Conservation (phyloP, 352 stramenopile species). For the Thraustochytrium striatum region DNA sequence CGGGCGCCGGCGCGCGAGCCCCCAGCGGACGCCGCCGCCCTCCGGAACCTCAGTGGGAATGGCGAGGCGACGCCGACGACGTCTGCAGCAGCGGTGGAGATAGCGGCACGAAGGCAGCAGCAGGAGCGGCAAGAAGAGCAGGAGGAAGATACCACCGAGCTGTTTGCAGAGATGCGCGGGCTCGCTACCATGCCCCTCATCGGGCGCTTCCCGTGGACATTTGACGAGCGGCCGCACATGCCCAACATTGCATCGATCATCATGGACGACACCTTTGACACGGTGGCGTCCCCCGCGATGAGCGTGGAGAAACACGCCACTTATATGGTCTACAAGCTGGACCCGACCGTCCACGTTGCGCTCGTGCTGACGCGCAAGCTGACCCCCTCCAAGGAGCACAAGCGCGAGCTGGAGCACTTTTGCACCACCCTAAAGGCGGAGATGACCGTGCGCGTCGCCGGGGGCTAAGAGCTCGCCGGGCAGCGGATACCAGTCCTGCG, state of each 20-base stretch:
- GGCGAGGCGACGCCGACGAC: background rate
- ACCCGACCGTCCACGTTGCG: conserved; percentile 21
- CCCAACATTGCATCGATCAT: background rate
- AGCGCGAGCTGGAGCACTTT: background rate
- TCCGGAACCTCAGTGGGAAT: background rate
- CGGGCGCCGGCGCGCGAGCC: background rate
- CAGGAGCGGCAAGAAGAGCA: background rate
- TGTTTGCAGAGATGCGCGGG: background rate
- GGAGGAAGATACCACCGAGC: background rate
- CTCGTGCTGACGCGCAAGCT: background rate
- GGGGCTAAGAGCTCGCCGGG: background rate
- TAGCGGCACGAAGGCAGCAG: too few species aligned
- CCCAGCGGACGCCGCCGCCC: background rate
- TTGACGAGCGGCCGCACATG: background rate
- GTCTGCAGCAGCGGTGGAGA: too few species aligned
- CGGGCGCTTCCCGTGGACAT: background rate
- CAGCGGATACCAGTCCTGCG: conserved; percentile 1
- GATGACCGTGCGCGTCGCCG: background rate
- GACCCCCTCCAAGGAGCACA: background rate
- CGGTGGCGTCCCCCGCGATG: background rate
- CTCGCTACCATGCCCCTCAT: background rate
- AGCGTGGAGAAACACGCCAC: background rate
- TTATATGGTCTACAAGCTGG: conserved; percentile 21
- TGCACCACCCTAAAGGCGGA: background rate
- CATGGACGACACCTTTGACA: background rate